These are phyloP conservation scores for Thermochaetoides dissita DNA, from an alignment of 2,329 filamentous ascomycete species.

Conservation along the genomic window DNA sequence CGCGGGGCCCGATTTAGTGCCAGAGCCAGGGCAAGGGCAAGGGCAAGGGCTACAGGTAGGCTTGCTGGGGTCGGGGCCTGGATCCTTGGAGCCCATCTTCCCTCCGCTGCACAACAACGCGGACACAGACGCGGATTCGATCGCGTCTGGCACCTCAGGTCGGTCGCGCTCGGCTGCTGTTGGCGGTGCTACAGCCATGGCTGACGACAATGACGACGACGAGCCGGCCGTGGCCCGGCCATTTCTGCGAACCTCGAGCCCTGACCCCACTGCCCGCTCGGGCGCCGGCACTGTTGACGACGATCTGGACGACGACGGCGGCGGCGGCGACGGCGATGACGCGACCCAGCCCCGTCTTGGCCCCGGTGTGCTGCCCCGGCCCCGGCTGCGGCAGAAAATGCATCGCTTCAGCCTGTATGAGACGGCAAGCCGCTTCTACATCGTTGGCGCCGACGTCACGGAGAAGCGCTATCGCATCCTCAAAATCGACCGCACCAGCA, in stretches of 20 bases:
- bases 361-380: slow-evolving; percentile 9
- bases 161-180: slow-evolving; percentile 7
- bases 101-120: slow-evolving; percentile 29
- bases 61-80: slow-evolving; percentile 2
- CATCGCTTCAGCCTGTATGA: slow-evolving; percentile 98
- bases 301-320: slow-evolving; percentile 22
- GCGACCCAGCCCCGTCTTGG: too few species aligned
- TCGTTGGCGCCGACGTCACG: slow-evolving; percentile 82
- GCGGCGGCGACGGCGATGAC: slow-evolving; percentile 13
- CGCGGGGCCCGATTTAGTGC: neutral
- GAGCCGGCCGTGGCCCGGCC: slow-evolving; percentile 44
- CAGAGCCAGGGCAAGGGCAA: neutral
- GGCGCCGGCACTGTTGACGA: slow-evolving; percentile 12
- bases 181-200: slow-evolving; percentile 5
- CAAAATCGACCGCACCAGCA: slow-evolving; percentile 84
- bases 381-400: slow-evolving; percentile 51
- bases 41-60: neutral
- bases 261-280: slow-evolving; percentile 25
- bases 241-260: slow-evolving; percentile 42
- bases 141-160: slow-evolving; percentile 12
- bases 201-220: slow-evolving; percentile 42
- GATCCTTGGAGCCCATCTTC: slow-evolving; percentile 19
- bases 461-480: slow-evolving; percentile 81
- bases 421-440: slow-evolving; percentile 82
- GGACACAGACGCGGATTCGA: slow-evolving; percentile 23